phyloP scores from a whole-genome alignment of 73 alveolate genomes.

The Tetrahymena thermophila region DNA sequence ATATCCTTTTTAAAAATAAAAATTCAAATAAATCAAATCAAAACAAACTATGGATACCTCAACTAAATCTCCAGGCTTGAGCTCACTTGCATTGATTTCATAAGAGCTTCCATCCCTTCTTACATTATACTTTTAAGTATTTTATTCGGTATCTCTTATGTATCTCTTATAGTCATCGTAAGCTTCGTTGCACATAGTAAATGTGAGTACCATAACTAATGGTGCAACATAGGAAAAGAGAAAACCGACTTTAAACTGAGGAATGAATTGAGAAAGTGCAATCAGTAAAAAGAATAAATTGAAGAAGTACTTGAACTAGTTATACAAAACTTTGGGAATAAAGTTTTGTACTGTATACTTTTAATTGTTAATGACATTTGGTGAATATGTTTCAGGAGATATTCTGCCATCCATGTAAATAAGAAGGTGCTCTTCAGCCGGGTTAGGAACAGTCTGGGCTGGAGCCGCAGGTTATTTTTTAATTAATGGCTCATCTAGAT shows the following conservation, averaged over 20 bases:
- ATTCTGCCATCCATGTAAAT: constrained; percentile 43
- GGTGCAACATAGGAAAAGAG: constrained; percentile 86
- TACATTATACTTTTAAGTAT: constrained; percentile 47
- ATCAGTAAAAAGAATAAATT: constrained; percentile 55
- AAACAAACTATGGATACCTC: constrained; percentile 1
- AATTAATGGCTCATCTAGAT: neutral
- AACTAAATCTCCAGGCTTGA: constrained; percentile 41
- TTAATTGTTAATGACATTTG: constrained; percentile 47
- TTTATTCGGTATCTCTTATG: constrained; percentile 79
- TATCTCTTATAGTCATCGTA: constrained; percentile 83
- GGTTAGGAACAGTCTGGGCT: constrained; percentile 10
- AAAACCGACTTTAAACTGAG: constrained; percentile 59
- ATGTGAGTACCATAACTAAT: constrained; percentile 74
- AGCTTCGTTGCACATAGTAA: constrained; percentile 87
- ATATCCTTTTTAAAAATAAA: too few species aligned
- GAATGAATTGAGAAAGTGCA: constrained; percentile 49
- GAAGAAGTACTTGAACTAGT: constrained; percentile 54
- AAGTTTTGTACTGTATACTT: constrained; percentile 53
- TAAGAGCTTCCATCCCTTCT: constrained; percentile 13
- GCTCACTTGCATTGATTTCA: neutral
- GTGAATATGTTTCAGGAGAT: constrained; percentile 22
- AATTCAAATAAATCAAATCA: neutral
- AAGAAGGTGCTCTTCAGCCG: constrained; percentile 27
- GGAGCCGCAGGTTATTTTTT: neutral
- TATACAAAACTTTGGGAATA: constrained; percentile 48